Evolutionary conservation across 2,329 filamentous ascomycete genomes (phyloP), one percentile per base, ranked within the genome.

Genomic region (Fusarium mexicanum): DNA sequence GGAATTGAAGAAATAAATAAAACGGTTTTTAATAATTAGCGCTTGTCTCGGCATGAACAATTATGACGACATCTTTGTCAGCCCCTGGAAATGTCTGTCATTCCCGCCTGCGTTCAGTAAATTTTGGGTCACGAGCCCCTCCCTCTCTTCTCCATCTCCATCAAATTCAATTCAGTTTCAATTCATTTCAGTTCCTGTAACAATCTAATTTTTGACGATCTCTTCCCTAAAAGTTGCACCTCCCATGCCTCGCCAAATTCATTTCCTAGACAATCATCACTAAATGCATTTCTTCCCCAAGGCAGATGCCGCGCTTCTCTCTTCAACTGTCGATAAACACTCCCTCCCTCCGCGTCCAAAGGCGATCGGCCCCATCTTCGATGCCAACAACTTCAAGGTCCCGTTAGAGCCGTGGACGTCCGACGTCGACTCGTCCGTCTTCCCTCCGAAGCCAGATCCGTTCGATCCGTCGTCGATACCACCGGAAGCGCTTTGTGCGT

Each of bases 221-320:
- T 5, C 8, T 64, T 29, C 29, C 61, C n/a, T 29, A 47, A 41
- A 13, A 35, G 40, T 16, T 8, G 1, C 16, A 20, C 9, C 8
- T 5, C 17, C n/a, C 33, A 51, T 37, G 41, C 38, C 33, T 37
- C 35, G 20, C 11, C 57, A 48, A 24, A 5, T 8, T 3, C n/a
- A 41, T 2, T 17, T 16, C 16, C 33, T 51, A 46, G 22, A 29
- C 9, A 1, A 41, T 20, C 13, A 41, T 29, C 41, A 31, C 29
- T 71, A 71, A 70, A 71, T 71, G 68, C 60, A 44, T 70, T 80
- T 80, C 69, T 76, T 77, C 58, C 79, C 79, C 10, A 69, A 53
- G 53, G 79, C 75, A 18, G 79, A 80, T 43, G 74, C 76, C 6
- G 64, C 68, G 20, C 61, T 80, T 8, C 67, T 80, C 38, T 70